These are phyloP conservation scores for Brachypodium distachyon DNA, from an alignment of 202 grass and related monocot genomes.

Conservation along the genomic window DNA sequence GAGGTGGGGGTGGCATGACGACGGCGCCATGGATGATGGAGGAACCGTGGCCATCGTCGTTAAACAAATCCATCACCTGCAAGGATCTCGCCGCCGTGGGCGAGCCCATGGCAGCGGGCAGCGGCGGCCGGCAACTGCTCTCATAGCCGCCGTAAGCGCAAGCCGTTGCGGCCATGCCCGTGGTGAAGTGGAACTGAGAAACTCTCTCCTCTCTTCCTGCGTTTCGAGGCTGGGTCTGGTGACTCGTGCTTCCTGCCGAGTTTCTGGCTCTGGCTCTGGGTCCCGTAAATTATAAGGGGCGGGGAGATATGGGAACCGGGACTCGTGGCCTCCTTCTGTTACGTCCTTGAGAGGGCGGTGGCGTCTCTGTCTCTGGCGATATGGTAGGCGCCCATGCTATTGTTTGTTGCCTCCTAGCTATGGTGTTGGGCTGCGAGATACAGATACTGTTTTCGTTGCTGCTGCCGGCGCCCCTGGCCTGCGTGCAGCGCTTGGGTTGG, in stretches of 20 bases:
- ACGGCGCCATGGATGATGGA: background rate
- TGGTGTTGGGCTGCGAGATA: background rate
- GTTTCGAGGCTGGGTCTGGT: background rate
- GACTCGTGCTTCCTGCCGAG: background rate
- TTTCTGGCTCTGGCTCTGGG: background rate
- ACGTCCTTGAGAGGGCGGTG: background rate
- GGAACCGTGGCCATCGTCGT: background rate
- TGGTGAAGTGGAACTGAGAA: conserved; percentile 8
- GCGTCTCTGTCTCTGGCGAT: background rate
- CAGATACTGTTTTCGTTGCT: background rate
- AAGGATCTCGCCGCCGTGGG: background rate
- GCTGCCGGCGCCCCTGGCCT: too few species aligned
- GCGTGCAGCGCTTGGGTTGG: background rate
- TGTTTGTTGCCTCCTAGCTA: background rate
- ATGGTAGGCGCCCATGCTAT: background rate
- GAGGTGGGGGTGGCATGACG: background rate
- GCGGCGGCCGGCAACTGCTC: background rate
- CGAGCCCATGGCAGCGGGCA: background rate
- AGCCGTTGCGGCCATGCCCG: conserved; percentile 28
- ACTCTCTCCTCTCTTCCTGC: background rate
- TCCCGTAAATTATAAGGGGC: conserved; percentile 2
- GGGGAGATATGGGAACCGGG: background rate
- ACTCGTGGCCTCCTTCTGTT: conserved; percentile 11
- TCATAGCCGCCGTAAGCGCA: conserved; percentile 6
- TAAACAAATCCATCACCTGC: background rate